These are phyloP conservation scores for Vaccinium darrowii DNA, from an alignment of 148 eudicot genomes.

Conservation along the genomic window DNA sequence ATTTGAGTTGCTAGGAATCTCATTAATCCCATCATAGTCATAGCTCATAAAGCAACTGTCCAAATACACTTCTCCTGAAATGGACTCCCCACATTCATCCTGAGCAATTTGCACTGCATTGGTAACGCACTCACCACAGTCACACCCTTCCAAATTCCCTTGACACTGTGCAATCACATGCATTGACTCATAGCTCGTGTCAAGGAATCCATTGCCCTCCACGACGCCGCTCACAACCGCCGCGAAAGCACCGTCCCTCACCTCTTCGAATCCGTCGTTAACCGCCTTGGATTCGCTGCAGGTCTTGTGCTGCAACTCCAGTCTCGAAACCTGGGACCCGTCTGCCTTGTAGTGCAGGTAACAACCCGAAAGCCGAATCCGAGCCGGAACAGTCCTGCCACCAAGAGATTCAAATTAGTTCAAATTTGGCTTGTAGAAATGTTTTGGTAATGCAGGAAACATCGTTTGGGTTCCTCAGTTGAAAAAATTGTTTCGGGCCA, in stretches of 20 bases:
- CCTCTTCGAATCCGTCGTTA: not conserved
- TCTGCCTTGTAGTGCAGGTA: conserved; percentile 2
- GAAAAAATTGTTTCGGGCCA: too few relatives aligned
- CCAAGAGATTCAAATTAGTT: not conserved
- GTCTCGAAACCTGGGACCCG: not conserved
- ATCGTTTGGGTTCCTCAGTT: not conserved
- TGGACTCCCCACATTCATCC: too few relatives aligned
- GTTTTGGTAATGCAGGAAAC: not conserved
- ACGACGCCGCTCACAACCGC: not conserved
- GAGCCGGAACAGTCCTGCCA: not conserved
- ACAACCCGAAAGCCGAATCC: not conserved
- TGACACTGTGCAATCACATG: too few relatives aligned
- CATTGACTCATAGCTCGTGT: not conserved
- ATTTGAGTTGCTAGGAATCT: not conserved
- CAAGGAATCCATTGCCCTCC: not conserved
- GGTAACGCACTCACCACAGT: too few relatives aligned
- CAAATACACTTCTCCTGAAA: not conserved
- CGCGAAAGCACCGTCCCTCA: not conserved
- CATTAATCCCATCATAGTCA: not conserved
- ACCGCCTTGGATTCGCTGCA: not conserved
- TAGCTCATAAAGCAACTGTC: not conserved
- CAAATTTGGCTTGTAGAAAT: not conserved
- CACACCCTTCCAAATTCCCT: too few relatives aligned
- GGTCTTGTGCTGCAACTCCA: not conserved
- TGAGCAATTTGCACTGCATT: too few relatives aligned